Evolutionary conservation across 192 early-diverging fungal species (phyloP).

Genomic region (Jimgerdemannia flammicorona): DNA sequence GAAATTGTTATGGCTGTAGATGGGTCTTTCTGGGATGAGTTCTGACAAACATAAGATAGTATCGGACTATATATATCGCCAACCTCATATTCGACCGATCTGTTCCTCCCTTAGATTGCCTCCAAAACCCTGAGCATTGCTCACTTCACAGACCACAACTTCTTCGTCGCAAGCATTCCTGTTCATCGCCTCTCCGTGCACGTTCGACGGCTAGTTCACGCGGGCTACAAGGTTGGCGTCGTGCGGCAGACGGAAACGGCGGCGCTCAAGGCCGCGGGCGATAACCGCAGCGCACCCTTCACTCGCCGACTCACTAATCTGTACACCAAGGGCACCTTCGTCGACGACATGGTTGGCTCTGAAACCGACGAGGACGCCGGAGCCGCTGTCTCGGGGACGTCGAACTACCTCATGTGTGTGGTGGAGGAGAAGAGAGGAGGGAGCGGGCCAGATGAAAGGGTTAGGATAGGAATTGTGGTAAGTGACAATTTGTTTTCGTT

Average conservation of each 20-base stretch:
- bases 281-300: slow-evolving; percentile 65
- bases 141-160: slow-evolving; percentile 73
- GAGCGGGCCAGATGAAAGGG: slow-evolving; percentile 37
- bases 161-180: slow-evolving; percentile 80
- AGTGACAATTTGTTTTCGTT: neutral
- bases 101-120: slow-evolving; percentile 44
- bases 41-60: too few relatives aligned
- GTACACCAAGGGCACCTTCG: slow-evolving; percentile 63
- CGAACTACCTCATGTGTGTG: slow-evolving; percentile 49
- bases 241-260: slow-evolving; percentile 84
- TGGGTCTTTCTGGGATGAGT: too few relatives aligned
- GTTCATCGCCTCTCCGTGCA: slow-evolving; percentile 75
- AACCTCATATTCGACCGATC: neutral
- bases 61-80: too few relatives aligned
- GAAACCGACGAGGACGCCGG: slow-evolving; percentile 25
- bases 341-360: slow-evolving; percentile 34
- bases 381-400: slow-evolving; percentile 5
- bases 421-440: slow-evolving; percentile 39
- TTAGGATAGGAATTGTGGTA: slow-evolving; percentile 41
- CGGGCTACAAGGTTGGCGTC: slow-evolving; percentile 85
- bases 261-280: slow-evolving; percentile 74
- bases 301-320: slow-evolving; percentile 60
- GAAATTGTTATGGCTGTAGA: too few relatives aligned
- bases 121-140: slow-evolving; percentile 77
- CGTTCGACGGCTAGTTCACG: slow-evolving; percentile 71